Evolutionary conservation across 2,329 filamentous ascomycete species (phyloP), one percentile per base, ranked within the genome.

Genomic region (Trichoderma afroharzianum): DNA sequence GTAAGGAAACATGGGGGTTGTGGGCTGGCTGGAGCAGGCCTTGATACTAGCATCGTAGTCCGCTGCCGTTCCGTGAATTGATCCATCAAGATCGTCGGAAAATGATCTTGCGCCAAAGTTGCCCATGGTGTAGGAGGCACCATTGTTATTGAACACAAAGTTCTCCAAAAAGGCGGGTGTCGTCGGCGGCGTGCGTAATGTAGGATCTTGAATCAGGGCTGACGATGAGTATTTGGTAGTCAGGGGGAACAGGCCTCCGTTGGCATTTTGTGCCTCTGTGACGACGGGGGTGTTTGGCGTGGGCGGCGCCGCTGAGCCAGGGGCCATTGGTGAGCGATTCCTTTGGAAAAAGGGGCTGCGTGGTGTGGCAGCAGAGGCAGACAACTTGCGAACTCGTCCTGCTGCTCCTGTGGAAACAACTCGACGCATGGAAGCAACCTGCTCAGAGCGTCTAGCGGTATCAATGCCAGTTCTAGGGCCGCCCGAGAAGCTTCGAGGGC

Each of bases 141-240:
- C 82, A 71, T 83, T 81, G n/a, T 81, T 76, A 63, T 80, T 79
- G 66, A 82, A 81, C 57, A 84, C 79, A 53, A 69, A 69, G 68
- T 81, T 80, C 33, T 82, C 79, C 73, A 85, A 78, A 43, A 87
- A 76, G 18, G 85, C 85, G 0, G 87, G 87, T 1, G 87, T 88
- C 5, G 82, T 84, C 3, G 87, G 87, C 15, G 87, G 87, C 6
- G 87, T 88, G 75, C 85, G 85, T 63, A 88, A 79, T 21, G 83
- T 84, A 24, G 82, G 79, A 73, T 87, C 84, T 26, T 77, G 83
- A 7, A 66, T 15, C 30, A 43, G 70, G 39, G 79, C 77, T 14
- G 79, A 75, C n/a, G 71, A 62, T 1, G 78, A 74, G 61, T 76
- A 77, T 73, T 81, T 81, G 32, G 75, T 73, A 43, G 79, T 76